Conservation (phyloP, 2,329 filamentous ascomycete genomes). For the Cercospora janseana region DNA sequence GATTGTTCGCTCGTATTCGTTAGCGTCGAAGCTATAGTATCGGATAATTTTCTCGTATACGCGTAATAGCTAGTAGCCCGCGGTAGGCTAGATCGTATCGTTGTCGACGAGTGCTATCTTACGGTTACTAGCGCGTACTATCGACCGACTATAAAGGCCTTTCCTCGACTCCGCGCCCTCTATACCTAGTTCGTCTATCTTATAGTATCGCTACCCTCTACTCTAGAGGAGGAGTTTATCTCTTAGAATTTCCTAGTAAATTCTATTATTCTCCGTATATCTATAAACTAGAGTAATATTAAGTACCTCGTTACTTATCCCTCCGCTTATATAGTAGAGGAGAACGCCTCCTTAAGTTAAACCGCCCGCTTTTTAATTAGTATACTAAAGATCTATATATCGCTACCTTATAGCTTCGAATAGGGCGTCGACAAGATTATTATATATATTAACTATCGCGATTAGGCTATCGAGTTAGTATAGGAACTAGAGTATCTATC, state of each 20-base stretch:
- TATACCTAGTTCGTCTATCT: background rate
- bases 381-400: no score
- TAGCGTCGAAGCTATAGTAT: fast-evolving
- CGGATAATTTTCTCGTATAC: background rate
- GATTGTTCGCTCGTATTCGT: background rate
- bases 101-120: background rate
- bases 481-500: no score
- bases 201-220: background rate
- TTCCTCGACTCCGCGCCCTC: background rate
- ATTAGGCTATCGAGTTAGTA: background rate
- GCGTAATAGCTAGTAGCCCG: background rate
- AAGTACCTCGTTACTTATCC: background rate
- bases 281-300: background rate
- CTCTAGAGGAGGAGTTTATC: background rate
- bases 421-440: background rate
- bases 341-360: no score
- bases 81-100: background rate
- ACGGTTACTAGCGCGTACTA: background rate
- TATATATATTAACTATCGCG: background rate
- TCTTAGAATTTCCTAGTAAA: background rate
- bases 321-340: no score
- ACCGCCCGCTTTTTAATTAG: no score
- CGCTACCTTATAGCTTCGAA: no score
- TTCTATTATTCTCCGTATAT: background rate
- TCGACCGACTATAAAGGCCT: background rate